phyloP scores from a whole-genome alignment of 768 basidiomycete species.

The Glaciozyma antarctica region DNA sequence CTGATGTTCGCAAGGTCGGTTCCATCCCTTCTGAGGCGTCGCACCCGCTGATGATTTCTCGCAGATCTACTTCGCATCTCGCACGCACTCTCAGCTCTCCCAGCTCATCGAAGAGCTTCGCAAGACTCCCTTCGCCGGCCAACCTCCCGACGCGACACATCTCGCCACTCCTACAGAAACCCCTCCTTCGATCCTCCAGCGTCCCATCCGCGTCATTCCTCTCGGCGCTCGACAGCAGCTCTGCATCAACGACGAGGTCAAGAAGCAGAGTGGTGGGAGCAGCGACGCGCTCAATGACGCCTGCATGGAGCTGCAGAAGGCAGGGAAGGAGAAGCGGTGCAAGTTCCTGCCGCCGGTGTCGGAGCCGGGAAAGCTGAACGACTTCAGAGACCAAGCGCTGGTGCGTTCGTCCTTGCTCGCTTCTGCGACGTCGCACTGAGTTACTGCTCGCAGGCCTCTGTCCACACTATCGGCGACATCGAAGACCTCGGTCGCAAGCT shows the following conservation, averaged over 20 bases:
- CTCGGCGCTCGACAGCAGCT: constrained; percentile 83
- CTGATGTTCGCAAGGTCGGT: constrained; percentile 34
- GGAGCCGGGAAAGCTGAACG: constrained; percentile 62
- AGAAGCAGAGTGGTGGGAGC: constrained; percentile 43
- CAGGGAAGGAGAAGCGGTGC: constrained; percentile 31
- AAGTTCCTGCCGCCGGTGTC: constrained; percentile 10
- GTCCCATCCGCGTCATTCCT: constrained; percentile 55
- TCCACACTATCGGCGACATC: constrained; percentile 91
- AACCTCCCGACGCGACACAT: not conserved
- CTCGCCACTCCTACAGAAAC: not conserved
- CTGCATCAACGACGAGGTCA: constrained; percentile 78
- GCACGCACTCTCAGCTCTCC: constrained; percentile 90
- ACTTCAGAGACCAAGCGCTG: constrained; percentile 84
- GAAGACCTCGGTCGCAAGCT: constrained; percentile 58
- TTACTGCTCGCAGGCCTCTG: constrained; percentile 52
- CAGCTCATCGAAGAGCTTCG: constrained; percentile 79
- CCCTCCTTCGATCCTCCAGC: not conserved
- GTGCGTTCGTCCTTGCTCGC: constrained; percentile 59
- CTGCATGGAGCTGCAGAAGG: constrained; percentile 32
- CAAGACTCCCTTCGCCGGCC: constrained; percentile 51
- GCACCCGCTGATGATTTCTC: constrained; percentile 48
- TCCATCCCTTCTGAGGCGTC: not conserved
- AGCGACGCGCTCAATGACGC: constrained; percentile 44
- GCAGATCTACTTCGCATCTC: constrained; percentile 78
- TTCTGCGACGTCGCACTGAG: constrained; percentile 53